A percentile compares a stretch with the other conserved stretches of the same genome.
These are phyloP conservation scores for Podaxis sp. DNA, from an alignment of 768 basidiomycete species.

Conservation along the genomic window DNA sequence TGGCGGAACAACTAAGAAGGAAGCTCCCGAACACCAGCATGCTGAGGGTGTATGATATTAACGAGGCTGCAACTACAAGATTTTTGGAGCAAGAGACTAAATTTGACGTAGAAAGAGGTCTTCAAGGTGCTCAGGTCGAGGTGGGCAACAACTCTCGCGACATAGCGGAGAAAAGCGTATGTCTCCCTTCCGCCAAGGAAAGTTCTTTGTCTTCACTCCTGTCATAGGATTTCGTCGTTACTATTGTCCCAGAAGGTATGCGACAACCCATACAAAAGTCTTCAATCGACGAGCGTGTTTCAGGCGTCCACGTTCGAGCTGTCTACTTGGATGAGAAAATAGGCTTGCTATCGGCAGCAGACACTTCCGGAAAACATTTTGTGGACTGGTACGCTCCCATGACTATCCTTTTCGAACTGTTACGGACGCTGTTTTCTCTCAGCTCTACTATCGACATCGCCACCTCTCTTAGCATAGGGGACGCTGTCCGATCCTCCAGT, in stretches of 20 bases:
- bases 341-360: conserved; percentile 29
- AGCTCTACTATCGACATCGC: conserved; percentile 41
- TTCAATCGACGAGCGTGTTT: neutral
- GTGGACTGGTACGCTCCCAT: conserved; percentile 32
- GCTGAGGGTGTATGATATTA: conserved; percentile 32
- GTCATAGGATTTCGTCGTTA: conserved; percentile 31
- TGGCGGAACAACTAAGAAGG: conserved; percentile 32
- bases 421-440: neutral
- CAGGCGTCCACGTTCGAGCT: conserved; percentile 33
- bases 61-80: conserved; percentile 20
- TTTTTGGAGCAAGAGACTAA: conserved; percentile 20
- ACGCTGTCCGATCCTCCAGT: conserved; percentile 22
- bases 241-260: conserved; percentile 38
- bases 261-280: neutral
- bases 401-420: neutral
- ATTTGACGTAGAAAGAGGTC: conserved; percentile 6
- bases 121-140: conserved; percentile 12
- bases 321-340: conserved; percentile 31
- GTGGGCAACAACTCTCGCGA: conserved; percentile 26
- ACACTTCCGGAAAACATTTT: conserved; percentile 34
- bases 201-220: neutral
- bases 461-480: conserved; percentile 29
- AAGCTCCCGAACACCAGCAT: conserved; percentile 22
- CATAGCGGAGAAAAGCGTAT: conserved; percentile 32
- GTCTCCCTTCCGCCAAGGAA: conserved; percentile 7